Base-by-base conservation (phyloP, 768 basidiomycete genomes). In the Boletellus sp. region DNA sequence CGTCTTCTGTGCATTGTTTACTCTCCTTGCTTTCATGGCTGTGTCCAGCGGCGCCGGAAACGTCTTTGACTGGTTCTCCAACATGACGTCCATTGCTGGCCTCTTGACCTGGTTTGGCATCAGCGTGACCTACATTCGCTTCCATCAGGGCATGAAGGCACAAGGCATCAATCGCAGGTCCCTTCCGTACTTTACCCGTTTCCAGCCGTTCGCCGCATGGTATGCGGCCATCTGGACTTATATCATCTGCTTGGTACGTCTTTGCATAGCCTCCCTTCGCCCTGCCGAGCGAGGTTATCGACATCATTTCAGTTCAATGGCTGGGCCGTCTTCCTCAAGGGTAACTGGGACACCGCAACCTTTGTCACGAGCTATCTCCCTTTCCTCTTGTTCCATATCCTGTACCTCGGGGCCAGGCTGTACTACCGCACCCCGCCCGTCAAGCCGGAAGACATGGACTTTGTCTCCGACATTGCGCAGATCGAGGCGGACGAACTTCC, bases 301-400 rank as follows among this genome's bases (percentile, higher is more conserved):
- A 74, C 71, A 16, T 74, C 70, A 13, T 48, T 39, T 57, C 52
- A 78, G 76, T 78, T 79, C 62, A 75, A 66, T 50, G 78, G 72
- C 13, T 80, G 68, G 64, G 48, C 55, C 3, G 78, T 83, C 37
- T 85, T 84, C 74, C 69, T 83, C 44, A 69, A 66, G 45, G 72
- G 66, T 22, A 53, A 69, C 0, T 85, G 83, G 90, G 62, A 64
- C 23, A 74, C 73, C 4, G 82, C 78, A 26, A 76, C 67, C n/a
- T 94, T 95, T 58, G 75, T 94, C 47, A 92, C 91, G 20, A 90
- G 81, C 65, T 96, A 94, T 67, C 63, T 93, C 38, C 88, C 86
- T 19, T 64, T 83, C 6, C 55, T 62, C n/a, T 46, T 84, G 28
- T 91, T 93, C 81, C 90, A 90, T 17, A 45, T 93, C 43, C 62